Base-by-base conservation (phyloP, 331 rosid genomes). In the Quercus tomentella region DNA sequence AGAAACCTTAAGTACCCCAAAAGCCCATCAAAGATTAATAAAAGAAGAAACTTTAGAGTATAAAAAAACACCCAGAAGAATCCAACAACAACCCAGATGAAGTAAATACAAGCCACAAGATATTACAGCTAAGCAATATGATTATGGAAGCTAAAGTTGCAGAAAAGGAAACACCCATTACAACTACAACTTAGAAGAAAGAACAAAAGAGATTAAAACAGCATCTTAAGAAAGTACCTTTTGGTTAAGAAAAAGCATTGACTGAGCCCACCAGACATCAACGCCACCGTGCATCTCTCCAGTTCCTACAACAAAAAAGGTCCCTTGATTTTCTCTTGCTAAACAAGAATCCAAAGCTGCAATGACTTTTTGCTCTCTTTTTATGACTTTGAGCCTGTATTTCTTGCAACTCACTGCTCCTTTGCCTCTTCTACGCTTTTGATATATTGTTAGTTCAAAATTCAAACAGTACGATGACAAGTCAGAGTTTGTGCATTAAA, bases 251-350 rank as follows among this genome's bases (percentile, higher is more conserved):
- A 80, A 88, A 89, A 84, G 81, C 70, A 83, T 81, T 74, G 82
- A 45, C 49, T 30, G 93, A 89, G 97, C 97, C 98, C 97, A 92
- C 98, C 73, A 83, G 84, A 67, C 86, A 88, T 72, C 86, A 83
- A 60, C 74, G 80, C 82, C 77, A 83, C 85, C 83, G 79, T 78
- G 91, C 84, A 79, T 76, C 26, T 76, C 62, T 69, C 90, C 85
- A 89, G 81, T 87, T 86, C 88, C 76, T 76, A 75, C 76, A 45
- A 73, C 66, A 70, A 83, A 76, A 62, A 74, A 67, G 41, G 49
- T 51, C 76, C 63, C 75, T 82, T 82, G 77, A 87, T 84, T 84
- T 79, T 86, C 71, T 72, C 87, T 83, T 81, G 91, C 45, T 22
- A 43, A 77, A 79, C 85, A 86, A 89, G 97, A 89, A 92, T 92